Conservation (phyloP, 2,329 filamentous ascomycete species). For the Neonectria neomacrospora region DNA sequence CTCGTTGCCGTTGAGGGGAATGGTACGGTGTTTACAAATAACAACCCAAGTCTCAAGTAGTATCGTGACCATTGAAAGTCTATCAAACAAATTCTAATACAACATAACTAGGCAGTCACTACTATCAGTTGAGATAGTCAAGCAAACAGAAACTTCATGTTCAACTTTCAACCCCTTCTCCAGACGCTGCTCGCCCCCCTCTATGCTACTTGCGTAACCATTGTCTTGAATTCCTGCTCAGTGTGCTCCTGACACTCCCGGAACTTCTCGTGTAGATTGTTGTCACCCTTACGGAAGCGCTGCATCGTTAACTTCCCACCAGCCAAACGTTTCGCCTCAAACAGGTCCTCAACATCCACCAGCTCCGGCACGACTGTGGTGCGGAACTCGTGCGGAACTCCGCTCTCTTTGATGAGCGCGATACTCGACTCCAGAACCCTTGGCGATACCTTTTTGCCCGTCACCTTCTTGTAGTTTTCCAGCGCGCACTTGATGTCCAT, state of each 20-base stretch:
- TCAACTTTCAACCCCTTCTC: not conserved
- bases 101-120: not conserved
- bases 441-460: conserved; percentile 32
- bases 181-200: not conserved
- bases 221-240: conserved; percentile 31
- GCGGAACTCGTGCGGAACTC: conserved; percentile 35
- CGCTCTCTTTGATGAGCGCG: conserved; percentile 34
- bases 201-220: conserved; percentile 34
- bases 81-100: not conserved
- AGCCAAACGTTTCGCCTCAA: conserved; percentile 37
- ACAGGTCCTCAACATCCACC: conserved; percentile 38
- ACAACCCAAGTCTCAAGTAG: too few species aligned
- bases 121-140: not conserved
- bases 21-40: too few species aligned
- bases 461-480: conserved; percentile 39
- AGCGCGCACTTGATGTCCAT: conserved; percentile 43
- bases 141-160: not conserved
- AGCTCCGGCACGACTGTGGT: conserved; percentile 38
- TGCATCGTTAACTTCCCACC: conserved; percentile 40
- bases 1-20: too few species aligned
- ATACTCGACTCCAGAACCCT: conserved; percentile 34
- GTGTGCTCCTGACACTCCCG: conserved; percentile 32
- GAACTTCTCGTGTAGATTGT: conserved; percentile 18
- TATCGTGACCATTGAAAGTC: too few species aligned
- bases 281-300: conserved; percentile 33